Evolutionary conservation across 2,329 filamentous ascomycete species (phyloP), one percentile per base, ranked within the genome.

Genomic region (Xylaria multiplex): DNA sequence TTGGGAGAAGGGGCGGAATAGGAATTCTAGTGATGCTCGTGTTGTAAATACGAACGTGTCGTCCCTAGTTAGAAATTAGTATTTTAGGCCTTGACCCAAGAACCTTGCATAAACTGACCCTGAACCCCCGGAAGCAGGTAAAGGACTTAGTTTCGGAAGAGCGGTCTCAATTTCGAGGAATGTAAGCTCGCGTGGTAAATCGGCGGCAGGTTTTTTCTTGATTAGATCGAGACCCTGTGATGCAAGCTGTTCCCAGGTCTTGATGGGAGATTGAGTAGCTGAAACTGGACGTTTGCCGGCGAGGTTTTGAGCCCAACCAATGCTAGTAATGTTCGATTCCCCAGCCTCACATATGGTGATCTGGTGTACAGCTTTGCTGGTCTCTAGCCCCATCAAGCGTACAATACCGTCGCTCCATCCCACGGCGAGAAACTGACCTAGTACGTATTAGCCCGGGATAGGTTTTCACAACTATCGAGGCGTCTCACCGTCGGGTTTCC

Each of bases 351-450:
- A 83, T 61, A 89, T 80, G 16, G 79, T 79, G 73, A 92, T 90
- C 73, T 91, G 88, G 77, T 96, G 91, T 22, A 93, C 88, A 13
- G 91, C 87, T 79, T 95, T 97, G 77, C 89, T 91, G 72, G 88
- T 94, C 77, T 96, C 93, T 24, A 93, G 81, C 66, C 91, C 91
- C 77, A 95, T 86, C 42, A 97, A 81, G 64, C 93, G 89, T 22
- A 96, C 87, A 6, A 87, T 86, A 32, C 92, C 91, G 81, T 97
- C 93, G 71, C 87, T 93, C 89, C 93, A 97, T 52, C 89, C 93
- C 14, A 96, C 88, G 14, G 93, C 93, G 61, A 97, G 85, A 48
- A 93, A 88, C 68, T 92, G 90, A 8, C 91, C 90, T 91, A 64
- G 6, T 9, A 43, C 11, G n/a, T 24, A 66, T 75, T 50, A 75